Base-by-base conservation (phyloP, 1,284 basidiomycete genomes). In the Ceratobasidium sp. region DNA sequence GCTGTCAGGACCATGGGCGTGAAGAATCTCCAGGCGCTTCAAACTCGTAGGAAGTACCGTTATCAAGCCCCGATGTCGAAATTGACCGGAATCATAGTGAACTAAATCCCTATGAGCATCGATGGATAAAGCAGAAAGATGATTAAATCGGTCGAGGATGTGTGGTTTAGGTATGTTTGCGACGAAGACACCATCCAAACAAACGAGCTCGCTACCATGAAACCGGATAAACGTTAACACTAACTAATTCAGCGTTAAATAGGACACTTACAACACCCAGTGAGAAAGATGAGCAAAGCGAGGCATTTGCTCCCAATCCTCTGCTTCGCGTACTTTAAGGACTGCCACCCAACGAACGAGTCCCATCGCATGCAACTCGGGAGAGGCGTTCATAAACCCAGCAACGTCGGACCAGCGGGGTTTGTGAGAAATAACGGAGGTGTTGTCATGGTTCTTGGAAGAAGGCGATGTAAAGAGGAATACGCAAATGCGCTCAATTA, bases 1-100 rank as follows among this genome's bases (percentile, higher is more conserved):
- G 23, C 68, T 64, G 23, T 77, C 75, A 6, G 75, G 75, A 20
- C 75, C 75, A 51, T 77, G 75, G 9, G 75, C 75, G n/a, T 40
- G 15, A 18, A 53, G 56, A n/a, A 77, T 68, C 26, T 77, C 75
- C 20, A 77, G 53, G 23, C 64, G 56, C 64, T 58, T 5, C 13
- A 77, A n/a, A 18, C 53, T 60, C 15, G 53, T 1, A 28, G 75
- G 75, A 13, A 77, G 64, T 9, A 15, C 5, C 5, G 6, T 77
- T n/a, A 77, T 68, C 20, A 77, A 33, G n/a, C 68, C 64, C 13
- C 75, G 75, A 42, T 77, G 68, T 5, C 64, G 55, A 33, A 77
- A 77, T n/a, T 66, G 75, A 18, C 64, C 75, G 15, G 64, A 58
- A 6, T 58, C 40, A 18, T 53, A 55, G 7, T 44, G 49, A 28